These are phyloP conservation scores for Rhodotorula sp. DNA, from an alignment of 1,284 basidiomycete species.

Conservation along the genomic window DNA sequence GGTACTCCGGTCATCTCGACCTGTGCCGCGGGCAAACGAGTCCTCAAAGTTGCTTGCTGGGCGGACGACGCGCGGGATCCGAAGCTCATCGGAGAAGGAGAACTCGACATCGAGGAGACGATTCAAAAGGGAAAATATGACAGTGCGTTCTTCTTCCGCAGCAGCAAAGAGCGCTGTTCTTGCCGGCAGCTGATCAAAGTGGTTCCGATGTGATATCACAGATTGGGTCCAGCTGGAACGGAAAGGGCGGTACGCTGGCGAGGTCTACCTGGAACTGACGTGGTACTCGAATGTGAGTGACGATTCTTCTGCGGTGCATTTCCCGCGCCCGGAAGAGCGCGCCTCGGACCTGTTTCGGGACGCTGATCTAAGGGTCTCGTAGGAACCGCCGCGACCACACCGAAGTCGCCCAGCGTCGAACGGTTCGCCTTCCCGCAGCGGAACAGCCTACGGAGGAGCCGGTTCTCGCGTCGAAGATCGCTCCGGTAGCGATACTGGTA, in stretches of 20 bases:
- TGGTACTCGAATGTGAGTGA: slow-evolving; percentile 90
- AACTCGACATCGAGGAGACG: slow-evolving; percentile 83
- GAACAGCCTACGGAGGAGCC: slow-evolving; percentile 27
- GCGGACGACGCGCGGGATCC: slow-evolving; percentile 95
- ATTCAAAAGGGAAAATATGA: slow-evolving; percentile 94
- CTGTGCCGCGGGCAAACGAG: slow-evolving; percentile 43
- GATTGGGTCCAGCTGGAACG: slow-evolving; percentile 89
- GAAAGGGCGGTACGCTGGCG: slow-evolving; percentile 89
- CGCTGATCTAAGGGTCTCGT: background rate
- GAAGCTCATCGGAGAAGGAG: slow-evolving; percentile 87
- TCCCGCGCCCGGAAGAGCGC: no score
- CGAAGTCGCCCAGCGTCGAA: slow-evolving; percentile 7
- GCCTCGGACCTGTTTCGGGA: no score
- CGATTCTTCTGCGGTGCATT: background rate
- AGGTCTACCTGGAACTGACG: slow-evolving; percentile 89
- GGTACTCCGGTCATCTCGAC: slow-evolving; percentile 49
- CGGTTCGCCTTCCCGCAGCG: background rate
- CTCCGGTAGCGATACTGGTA: slow-evolving; percentile 2
- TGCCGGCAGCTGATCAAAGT: background rate
- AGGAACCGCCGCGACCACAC: slow-evolving; percentile 19
- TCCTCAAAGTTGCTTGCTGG: slow-evolving; percentile 77
- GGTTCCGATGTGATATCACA: slow-evolving; percentile 47
- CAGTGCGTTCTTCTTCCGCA: slow-evolving; percentile 60
- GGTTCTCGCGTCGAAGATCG: slow-evolving; percentile 20
- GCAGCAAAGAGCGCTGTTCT: background rate